These are phyloP conservation scores for Amanita fuliginea DNA, from an alignment of 768 basidiomycete genomes.

Conservation along the genomic window DNA sequence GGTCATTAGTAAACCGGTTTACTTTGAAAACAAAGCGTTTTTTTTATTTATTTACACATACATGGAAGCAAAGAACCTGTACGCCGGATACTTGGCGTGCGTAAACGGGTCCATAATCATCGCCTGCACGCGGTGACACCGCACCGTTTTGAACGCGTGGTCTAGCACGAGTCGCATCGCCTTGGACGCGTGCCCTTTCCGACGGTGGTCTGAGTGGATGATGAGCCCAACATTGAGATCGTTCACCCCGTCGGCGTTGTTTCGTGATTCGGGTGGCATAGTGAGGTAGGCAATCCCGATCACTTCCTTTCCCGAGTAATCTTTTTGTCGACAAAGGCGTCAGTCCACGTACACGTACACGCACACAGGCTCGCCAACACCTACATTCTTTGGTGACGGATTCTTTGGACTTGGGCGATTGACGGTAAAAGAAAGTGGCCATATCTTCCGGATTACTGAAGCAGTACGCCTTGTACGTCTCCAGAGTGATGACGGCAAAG, in stretches of 20 bases:
- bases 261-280: slow-evolving; percentile 11
- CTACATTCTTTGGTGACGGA: background rate
- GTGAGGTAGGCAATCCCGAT: slow-evolving; percentile 36
- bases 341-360: no score
- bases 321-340: background rate
- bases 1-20: no score
- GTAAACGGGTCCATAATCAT: slow-evolving; percentile 29
- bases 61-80: slow-evolving; percentile 12
- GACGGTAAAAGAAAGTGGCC: no score
- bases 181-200: slow-evolving; percentile 32
- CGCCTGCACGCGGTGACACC: slow-evolving; percentile 44
- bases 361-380: no score
- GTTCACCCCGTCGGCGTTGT: slow-evolving; percentile 14
- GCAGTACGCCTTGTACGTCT: background rate
- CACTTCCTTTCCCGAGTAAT: slow-evolving; percentile 7
- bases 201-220: slow-evolving; percentile 24
- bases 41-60: no score
- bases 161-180: slow-evolving; percentile 34
- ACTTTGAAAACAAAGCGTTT: no score
- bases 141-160: slow-evolving; percentile 32
- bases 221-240: slow-evolving; percentile 52
- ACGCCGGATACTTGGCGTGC: background rate
- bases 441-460: background rate
- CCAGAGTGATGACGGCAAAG: slow-evolving; percentile 28
- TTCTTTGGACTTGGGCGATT: no score